These are phyloP conservation scores for Pseudogymnoascus sp. DNA, from an alignment of 2,329 filamentous ascomycete species.

Conservation along the genomic window DNA sequence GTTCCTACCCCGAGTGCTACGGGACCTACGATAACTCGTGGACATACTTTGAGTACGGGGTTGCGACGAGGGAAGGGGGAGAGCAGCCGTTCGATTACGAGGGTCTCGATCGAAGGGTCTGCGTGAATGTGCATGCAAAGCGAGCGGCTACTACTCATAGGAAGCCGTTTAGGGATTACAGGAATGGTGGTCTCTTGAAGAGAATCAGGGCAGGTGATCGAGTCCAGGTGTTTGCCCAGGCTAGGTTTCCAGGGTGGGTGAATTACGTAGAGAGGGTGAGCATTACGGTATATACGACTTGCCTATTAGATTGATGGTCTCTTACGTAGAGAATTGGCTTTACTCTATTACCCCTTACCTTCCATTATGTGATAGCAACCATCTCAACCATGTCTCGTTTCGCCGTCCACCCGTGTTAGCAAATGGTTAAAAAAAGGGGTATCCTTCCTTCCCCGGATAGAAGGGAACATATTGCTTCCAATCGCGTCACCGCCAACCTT, in stretches of 20 bases:
- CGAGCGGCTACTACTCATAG: background rate
- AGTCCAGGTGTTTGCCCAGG: background rate
- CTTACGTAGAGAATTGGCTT: background rate
- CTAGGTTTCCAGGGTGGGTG: background rate
- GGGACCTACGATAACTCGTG: background rate
- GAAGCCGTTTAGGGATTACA: background rate
- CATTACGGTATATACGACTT: background rate
- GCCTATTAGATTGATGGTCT: background rate
- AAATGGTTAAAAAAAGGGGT: background rate
- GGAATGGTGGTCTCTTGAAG: background rate
- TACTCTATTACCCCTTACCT: background rate
- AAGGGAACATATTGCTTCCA: background rate
- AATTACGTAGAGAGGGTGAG: background rate
- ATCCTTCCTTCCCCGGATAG: background rate
- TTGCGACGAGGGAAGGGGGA: background rate
- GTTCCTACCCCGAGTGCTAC: background rate
- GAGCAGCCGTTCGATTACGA: background rate
- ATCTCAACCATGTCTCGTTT: background rate
- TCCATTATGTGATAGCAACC: background rate
- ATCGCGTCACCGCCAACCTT: background rate
- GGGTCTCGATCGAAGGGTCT: background rate
- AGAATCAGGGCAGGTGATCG: background rate
- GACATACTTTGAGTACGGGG: background rate
- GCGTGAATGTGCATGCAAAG: background rate
- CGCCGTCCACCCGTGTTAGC: background rate